These are phyloP conservation scores for Phytophthora niederhauseri DNA, from an alignment of 352 stramenopile species.

Conservation along the genomic window DNA sequence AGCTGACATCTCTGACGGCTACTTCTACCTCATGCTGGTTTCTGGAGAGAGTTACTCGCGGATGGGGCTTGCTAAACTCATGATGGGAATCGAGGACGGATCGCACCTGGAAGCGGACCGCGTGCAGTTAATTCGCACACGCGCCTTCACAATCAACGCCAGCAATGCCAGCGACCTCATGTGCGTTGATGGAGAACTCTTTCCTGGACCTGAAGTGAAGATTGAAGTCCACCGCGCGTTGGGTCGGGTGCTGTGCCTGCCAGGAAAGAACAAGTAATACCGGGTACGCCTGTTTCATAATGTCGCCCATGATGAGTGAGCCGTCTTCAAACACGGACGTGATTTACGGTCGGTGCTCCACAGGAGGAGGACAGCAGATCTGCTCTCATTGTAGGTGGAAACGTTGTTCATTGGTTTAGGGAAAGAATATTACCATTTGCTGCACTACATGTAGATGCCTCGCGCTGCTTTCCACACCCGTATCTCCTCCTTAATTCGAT, in stretches of 20 bases:
- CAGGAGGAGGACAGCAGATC: background rate
- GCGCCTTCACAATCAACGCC: conserved; percentile 53
- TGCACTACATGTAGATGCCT: background rate
- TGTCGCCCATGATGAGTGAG: too few relatives aligned
- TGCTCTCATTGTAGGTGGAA: background rate
- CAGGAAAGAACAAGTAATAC: conserved; percentile 20
- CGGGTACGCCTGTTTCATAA: too few relatives aligned
- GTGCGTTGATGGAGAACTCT: conserved; percentile 69
- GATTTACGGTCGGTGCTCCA: background rate
- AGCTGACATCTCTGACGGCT: conserved; percentile 60
- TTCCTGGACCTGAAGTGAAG: conserved; percentile 49
- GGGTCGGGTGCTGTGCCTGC: conserved; percentile 48
- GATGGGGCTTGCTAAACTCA: conserved; percentile 44
- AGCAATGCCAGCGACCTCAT: conserved; percentile 46
- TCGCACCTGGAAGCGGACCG: conserved; percentile 45
- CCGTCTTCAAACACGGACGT: too few relatives aligned
- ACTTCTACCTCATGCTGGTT: conserved; percentile 64
- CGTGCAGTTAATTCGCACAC: conserved; percentile 65
- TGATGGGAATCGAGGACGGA: conserved; percentile 61
- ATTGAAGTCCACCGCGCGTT: conserved; percentile 56
- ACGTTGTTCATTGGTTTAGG: background rate
- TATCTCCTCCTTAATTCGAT: conserved; percentile 23
- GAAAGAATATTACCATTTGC: background rate
- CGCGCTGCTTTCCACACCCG: conserved; percentile 16
- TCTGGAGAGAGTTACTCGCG: conserved; percentile 45